Evolutionary conservation across 257 asterid genomes (phyloP).

Genomic region (Catharanthus roseus): DNA sequence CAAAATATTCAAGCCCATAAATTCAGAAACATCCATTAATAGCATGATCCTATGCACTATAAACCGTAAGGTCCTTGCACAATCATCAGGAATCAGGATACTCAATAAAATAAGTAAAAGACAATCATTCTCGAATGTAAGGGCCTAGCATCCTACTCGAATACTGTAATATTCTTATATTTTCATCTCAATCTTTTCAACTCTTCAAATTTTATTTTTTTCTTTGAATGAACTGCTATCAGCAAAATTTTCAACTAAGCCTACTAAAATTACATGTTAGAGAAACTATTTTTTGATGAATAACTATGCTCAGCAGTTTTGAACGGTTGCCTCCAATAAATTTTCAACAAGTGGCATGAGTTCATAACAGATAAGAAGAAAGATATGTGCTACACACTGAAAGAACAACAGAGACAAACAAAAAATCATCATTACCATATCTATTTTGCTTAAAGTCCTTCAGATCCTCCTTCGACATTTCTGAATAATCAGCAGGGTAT

Average conservation of each 20-base stretch:
- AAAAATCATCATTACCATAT: slow-evolving; percentile 57
- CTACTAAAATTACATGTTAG: neutral
- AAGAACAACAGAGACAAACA: neutral
- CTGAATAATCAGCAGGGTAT: slow-evolving; percentile 80
- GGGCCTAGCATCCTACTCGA: neutral
- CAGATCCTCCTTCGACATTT: slow-evolving; percentile 90
- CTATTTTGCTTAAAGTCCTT: slow-evolving; percentile 93
- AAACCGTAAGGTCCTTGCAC: neutral
- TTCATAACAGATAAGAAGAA: neutral
- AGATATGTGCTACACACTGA: neutral
- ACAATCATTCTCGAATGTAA: neutral
- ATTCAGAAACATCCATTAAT: neutral
- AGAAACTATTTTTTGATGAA: neutral
- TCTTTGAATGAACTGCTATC: neutral
- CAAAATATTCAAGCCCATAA: slow-evolving; percentile 10
- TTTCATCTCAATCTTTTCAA: neutral
- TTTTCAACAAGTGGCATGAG: neutral
- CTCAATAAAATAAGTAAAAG: neutral
- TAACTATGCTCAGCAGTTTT: neutral
- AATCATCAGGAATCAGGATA: neutral
- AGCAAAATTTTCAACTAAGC: neutral
- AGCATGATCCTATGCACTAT: neutral
- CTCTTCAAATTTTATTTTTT: neutral
- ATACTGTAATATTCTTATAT: neutral
- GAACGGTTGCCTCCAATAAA: neutral